Conservation (phyloP, 2,329 filamentous ascomycete species). For the Ceratocystis huliohia region DNA sequence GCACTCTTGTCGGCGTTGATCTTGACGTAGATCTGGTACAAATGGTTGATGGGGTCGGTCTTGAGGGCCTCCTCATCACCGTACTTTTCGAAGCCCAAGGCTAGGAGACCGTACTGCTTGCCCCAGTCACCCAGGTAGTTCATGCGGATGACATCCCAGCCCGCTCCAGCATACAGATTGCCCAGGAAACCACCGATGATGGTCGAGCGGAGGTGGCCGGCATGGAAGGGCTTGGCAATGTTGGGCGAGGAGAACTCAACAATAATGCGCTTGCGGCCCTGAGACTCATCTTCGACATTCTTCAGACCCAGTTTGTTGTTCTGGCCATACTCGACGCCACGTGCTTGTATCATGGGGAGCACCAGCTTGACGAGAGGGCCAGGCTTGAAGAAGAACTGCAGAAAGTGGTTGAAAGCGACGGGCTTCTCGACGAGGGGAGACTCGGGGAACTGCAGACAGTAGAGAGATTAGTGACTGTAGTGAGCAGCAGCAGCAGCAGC, state of each 20-base stretch:
- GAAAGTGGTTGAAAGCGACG: conserved; percentile 50
- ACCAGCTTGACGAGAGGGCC: conserved; percentile 51
- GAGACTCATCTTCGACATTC: conserved; percentile 47
- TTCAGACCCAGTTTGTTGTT: conserved; percentile 48
- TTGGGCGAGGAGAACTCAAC: conserved; percentile 79
- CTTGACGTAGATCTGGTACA: conserved; percentile 70
- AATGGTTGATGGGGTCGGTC: conserved; percentile 65
- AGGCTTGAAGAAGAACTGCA: conserved; percentile 73
- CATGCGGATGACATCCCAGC: conserved; percentile 61
- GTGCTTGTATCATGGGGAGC: conserved; percentile 55
- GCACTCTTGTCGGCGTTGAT: conserved; percentile 55
- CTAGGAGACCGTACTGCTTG: conserved; percentile 61
- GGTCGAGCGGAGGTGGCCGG: conserved; percentile 62
- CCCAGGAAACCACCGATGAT: conserved; percentile 68
- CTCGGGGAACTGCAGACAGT: conserved; percentile 49
- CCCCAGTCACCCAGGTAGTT: conserved; percentile 76
- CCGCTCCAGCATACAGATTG: conserved; percentile 56
- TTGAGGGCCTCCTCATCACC: conserved; percentile 59
- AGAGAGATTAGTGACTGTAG: not conserved
- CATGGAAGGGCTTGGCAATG: conserved; percentile 75
- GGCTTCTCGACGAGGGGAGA: conserved; percentile 63
- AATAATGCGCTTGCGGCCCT: conserved; percentile 53
- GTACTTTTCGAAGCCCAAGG: conserved; percentile 62
- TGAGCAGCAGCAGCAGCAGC: not conserved
- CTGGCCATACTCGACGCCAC: conserved; percentile 48